A percentile compares a stretch with the other conserved stretches of the same genome.
Conservation (phyloP, 768 basidiomycete genomes). For the Mycena polygramma region DNA sequence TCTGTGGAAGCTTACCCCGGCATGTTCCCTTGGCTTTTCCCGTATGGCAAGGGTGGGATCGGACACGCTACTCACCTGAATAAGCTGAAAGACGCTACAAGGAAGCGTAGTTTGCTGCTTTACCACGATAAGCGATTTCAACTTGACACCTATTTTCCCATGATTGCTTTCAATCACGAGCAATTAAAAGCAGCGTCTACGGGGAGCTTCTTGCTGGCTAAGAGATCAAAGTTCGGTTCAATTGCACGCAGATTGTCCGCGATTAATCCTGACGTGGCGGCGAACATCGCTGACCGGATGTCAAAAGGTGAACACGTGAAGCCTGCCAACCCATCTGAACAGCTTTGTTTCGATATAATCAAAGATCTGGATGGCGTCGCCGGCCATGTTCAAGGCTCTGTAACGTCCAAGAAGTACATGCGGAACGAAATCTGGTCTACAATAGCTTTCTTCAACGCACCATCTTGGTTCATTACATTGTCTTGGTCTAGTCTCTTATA, state of each 20-base stretch:
- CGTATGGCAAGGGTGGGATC: constrained; percentile 52
- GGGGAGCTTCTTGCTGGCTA: constrained; percentile 45
- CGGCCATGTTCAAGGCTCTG: too few species aligned
- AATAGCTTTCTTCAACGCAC: too few species aligned
- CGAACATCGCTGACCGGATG: constrained; percentile 38
- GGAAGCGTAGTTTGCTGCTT: constrained; percentile 46
- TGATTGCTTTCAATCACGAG: constrained; percentile 56
- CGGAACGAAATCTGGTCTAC: too few species aligned
- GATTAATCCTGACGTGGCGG: constrained; percentile 42
- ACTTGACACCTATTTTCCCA: constrained; percentile 44
- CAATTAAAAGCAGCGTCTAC: constrained; percentile 49
- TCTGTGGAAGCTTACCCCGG: constrained; percentile 52
- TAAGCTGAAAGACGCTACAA: constrained; percentile 31
- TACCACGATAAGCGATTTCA: constrained; percentile 50
- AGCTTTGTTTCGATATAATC: constrained; percentile 50
- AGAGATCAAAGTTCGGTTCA: constrained; percentile 42
- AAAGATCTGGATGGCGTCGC: constrained; percentile 45
- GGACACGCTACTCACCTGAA: constrained; percentile 25
- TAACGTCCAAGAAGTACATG: too few species aligned
- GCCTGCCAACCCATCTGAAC: constrained; percentile 48
- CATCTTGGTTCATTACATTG: too few species aligned
- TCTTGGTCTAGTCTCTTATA: too few species aligned
- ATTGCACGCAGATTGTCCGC: constrained; percentile 41
- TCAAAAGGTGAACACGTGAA: constrained; percentile 41
- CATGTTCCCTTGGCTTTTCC: constrained; percentile 57